Evolutionary conservation across 2,329 filamentous ascomycete species (phyloP), one percentile per base, ranked within the genome.

Genomic region (Aspergillus neoniger): DNA sequence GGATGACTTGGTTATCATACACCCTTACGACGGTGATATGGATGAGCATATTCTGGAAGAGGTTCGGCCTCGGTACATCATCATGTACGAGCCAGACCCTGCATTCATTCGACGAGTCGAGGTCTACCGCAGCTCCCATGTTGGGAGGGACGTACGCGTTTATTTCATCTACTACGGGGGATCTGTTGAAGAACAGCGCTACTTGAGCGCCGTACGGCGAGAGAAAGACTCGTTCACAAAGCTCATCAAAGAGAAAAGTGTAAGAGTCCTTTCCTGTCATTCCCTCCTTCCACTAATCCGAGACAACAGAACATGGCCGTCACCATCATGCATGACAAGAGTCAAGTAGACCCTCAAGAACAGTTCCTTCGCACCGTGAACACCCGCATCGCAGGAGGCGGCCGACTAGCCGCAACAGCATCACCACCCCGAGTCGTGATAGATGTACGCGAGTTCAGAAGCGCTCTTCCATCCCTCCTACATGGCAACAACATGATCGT

Each of bases 71-170:
- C 88, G 91, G 62, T 97, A 97, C 76, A 92, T 99, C 61, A 90
- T 99, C 79, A 98, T 99, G 95, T 99, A 97, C 76, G 95, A 98
- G 74, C 94, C 95, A 1, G 92, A 98, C 66, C 88, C 94, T 3
- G 88, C 94, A 3, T 99, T 99, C 75, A 96, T 98, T 70, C 88
- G 95, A 14, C 85, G 94, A 39, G 90, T 99, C 19, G 95, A 99
- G 74, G 93, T 98, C 2, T 99, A 98, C 77, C 88, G 95, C 41
- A 96, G 92, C 55, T 97, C 93, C 9, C 95, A 99, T 77, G 90
- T 88, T 60, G 91, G 94, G 73, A 84, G 92, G 38, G 92, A 91
- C 69, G 91, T 98, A 44, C 86, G 92, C 47, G 93, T 96, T 0
- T 99, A 97, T 79, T 98, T 98, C 74, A 87, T 98, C 82, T 98